Evolutionary conservation across 768 basidiomycete genomes (phyloP), one percentile per base, ranked within the genome.

Genomic region (Tricholoma flavovirens): DNA sequence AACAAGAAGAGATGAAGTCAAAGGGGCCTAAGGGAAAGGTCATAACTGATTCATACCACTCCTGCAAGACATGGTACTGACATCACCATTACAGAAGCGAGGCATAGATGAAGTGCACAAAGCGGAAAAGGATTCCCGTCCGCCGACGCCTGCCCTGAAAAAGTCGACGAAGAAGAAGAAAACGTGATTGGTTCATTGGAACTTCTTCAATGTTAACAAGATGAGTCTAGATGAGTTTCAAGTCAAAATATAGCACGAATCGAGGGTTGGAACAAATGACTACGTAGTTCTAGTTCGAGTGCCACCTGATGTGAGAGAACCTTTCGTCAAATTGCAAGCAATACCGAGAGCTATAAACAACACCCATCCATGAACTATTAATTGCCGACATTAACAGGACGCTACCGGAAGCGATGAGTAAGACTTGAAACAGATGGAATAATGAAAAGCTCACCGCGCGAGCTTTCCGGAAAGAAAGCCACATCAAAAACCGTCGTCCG

Each of bases 91-190:
- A 15, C 63, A 87, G 87, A 89, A 90, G 73, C 84, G 87, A 10
- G 83, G 82, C 2, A 79, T 89, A 30, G 88, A 89, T 5, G 86
- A 88, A 49, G 78, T 87, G 21, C 72, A 73, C 50, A 77, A 78
- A 55, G 56, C 64, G 15, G 77, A 76, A 64, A 75, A 82, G 59
- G 80, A 81, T 40, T 84, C 86, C 9, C 75, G 85, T 53, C 80
- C 86, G 5, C 71, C 84, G 0, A 87, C 86, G 2, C 86, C 88
- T 17, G 70, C 73, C 8, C 75, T 79, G 7, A 88, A 86, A 69
- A 76, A 83, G 57, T 75, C 80, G 43, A 69, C 78, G 19, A 87
- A 89, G 75, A 86, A 84, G 71, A 88, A 85, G 72, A 88, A 84
- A 68, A 82, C 82, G 7, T 83, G 12, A 38, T 30, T 32, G 7